Percentiles rank a stretch among this genome's conserved stretches.
These are phyloP conservation scores for Ophiostoma pallidulum DNA, from an alignment of 2,329 filamentous ascomycete species.

Conservation along the genomic window DNA sequence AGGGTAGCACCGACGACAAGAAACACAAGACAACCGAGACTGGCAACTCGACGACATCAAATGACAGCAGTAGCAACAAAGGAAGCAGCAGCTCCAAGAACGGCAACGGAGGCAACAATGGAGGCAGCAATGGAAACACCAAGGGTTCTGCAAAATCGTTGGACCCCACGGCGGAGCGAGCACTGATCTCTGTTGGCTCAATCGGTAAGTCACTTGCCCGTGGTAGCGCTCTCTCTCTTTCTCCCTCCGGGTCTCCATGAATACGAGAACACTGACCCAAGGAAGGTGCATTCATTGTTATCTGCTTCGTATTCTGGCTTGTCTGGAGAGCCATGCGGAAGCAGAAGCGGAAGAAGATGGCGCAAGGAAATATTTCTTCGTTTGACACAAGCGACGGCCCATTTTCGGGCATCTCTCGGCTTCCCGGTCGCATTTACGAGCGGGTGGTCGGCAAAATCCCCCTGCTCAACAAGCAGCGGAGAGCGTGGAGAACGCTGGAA, in stretches of 20 bases:
- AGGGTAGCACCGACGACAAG: constrained; percentile 2
- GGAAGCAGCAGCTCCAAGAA: neutral
- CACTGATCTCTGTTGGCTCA: constrained; percentile 26
- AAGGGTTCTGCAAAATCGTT: neutral
- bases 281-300: constrained; percentile 36
- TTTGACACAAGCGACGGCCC: constrained; percentile 6
- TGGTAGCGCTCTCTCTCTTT: too few species aligned
- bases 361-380: neutral
- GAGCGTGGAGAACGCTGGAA: constrained; percentile 24
- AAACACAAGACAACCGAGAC: constrained; percentile 8
- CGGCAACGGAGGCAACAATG: neutral
- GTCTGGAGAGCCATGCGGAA: constrained; percentile 31
- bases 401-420: neutral
- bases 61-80: neutral
- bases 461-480: constrained; percentile 22
- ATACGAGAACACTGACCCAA: neutral
- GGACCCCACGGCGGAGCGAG: constrained; percentile 21
- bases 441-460: constrained; percentile 26
- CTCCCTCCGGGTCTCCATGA: neutral
- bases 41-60: neutral
- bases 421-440: constrained; percentile 9
- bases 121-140: constrained; percentile 1
- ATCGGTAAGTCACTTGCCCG: constrained; percentile 22
- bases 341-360: constrained; percentile 20
- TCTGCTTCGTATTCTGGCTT: constrained; percentile 37